Conservation (phyloP, 768 basidiomycete genomes). For the Rhizopogon vinicolor region DNA sequence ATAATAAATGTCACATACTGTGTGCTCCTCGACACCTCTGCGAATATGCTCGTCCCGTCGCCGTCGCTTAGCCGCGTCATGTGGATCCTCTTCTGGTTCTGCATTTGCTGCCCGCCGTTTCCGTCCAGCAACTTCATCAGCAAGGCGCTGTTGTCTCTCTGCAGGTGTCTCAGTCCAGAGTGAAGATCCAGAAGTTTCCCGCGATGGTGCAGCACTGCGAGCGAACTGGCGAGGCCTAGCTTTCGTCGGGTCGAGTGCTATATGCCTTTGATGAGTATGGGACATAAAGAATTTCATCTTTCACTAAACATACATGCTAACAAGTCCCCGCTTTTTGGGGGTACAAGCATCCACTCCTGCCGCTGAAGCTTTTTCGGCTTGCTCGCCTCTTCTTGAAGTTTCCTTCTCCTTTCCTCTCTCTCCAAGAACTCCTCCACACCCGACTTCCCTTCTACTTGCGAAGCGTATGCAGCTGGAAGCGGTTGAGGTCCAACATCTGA, state of each 20-base stretch:
- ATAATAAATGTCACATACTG: constrained; percentile 38
- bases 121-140: constrained; percentile 92
- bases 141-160: constrained; percentile 85
- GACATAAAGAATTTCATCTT: not conserved
- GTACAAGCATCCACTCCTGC: constrained; percentile 98
- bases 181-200: constrained; percentile 45
- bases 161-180: constrained; percentile 98
- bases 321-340: constrained; percentile 78
- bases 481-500: constrained; percentile 86
- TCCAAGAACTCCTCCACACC: constrained; percentile 83
- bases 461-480: constrained; percentile 40
- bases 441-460: constrained; percentile 38
- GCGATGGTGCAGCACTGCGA: constrained; percentile 39
- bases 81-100: constrained; percentile 30
- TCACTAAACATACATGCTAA: constrained; percentile 59
- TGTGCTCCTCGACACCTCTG: constrained; percentile 74
- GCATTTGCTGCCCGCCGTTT: constrained; percentile 66
- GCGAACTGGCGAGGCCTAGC: constrained; percentile 79
- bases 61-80: constrained; percentile 47
- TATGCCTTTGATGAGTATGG: not conserved
- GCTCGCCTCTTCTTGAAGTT: constrained; percentile 71
- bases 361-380: constrained; percentile 77
- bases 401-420: constrained; percentile 71
- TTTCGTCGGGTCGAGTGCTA: constrained; percentile 86
- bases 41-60: constrained; percentile 66